A percentile compares a stretch with the other conserved stretches of the same genome.
Conservation (phyloP, 177 flowering plant genomes). For the Vitis hybrid region DNA sequence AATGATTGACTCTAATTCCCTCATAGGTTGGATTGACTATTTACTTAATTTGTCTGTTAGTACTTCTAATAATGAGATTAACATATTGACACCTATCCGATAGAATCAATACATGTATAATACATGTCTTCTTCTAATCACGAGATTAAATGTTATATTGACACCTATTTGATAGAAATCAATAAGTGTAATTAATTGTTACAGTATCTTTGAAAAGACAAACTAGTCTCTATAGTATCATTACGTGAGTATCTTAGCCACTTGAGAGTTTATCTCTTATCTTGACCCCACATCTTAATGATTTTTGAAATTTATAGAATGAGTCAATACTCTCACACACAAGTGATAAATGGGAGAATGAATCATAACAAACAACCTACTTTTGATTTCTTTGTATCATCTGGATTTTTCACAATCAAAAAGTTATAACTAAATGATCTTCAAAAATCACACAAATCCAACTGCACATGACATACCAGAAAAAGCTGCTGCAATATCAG, state of each 20-base stretch:
- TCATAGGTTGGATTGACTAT: too few relatives aligned
- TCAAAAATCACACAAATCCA: conserved; percentile 4
- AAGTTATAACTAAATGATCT: neutral
- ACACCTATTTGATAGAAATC: too few relatives aligned
- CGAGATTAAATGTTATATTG: too few relatives aligned
- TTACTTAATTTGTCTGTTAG: too few relatives aligned
- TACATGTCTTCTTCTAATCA: too few relatives aligned
- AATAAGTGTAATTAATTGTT: neutral
- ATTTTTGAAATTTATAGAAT: neutral
- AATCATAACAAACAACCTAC: too few relatives aligned
- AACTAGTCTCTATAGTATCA: neutral
- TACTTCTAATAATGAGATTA: too few relatives aligned
- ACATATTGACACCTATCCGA: too few relatives aligned
- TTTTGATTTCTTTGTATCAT: too few relatives aligned
- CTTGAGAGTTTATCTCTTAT: neutral
- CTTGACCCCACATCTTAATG: neutral
- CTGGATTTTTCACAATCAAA: too few relatives aligned
- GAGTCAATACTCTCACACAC: neutral
- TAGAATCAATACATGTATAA: neutral
- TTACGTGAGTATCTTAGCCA: neutral
- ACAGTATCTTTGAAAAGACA: neutral
- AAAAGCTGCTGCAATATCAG: conserved; percentile 8
- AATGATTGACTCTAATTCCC: too few relatives aligned
- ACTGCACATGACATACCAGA: conserved; percentile 11
- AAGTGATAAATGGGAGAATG: neutral